phyloP scores from a whole-genome alignment of 75 land plant species.

The Pinus taeda region DNA sequence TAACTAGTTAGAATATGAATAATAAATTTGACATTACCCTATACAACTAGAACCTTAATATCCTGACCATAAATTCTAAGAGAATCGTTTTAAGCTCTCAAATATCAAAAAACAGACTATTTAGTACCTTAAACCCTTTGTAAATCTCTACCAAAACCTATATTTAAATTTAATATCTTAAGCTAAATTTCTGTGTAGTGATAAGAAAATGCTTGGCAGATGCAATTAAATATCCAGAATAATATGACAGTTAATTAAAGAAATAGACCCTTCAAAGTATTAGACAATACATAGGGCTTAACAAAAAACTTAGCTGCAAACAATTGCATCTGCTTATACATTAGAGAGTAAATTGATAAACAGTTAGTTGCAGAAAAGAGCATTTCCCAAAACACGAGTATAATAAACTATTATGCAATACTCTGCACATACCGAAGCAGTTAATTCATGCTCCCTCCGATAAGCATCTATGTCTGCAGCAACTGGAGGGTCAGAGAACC shows the following conservation, averaged over 20 bases:
- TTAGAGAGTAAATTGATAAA: background rate
- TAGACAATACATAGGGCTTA: background rate
- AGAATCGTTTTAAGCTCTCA: no score
- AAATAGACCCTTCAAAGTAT: background rate
- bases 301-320: background rate
- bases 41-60: background rate
- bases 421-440: constrained; percentile 58
- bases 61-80: background rate
- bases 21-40: background rate
- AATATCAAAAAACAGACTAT: no score
- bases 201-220: background rate
- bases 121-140: no score
- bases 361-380: background rate
- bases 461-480: constrained; percentile 66
- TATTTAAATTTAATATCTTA: background rate
- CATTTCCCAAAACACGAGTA: background rate
- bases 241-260: background rate
- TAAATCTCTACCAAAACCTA: no score
- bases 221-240: background rate
- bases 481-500: constrained; percentile 22
- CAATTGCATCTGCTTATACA: background rate
- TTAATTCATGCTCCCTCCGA: constrained; percentile 82
- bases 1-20: background rate
- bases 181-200: background rate
- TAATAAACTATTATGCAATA: background rate